These are phyloP conservation scores for Knufia fluminis DNA, from an alignment of 2,329 filamentous ascomycete genomes.

Conservation along the genomic window DNA sequence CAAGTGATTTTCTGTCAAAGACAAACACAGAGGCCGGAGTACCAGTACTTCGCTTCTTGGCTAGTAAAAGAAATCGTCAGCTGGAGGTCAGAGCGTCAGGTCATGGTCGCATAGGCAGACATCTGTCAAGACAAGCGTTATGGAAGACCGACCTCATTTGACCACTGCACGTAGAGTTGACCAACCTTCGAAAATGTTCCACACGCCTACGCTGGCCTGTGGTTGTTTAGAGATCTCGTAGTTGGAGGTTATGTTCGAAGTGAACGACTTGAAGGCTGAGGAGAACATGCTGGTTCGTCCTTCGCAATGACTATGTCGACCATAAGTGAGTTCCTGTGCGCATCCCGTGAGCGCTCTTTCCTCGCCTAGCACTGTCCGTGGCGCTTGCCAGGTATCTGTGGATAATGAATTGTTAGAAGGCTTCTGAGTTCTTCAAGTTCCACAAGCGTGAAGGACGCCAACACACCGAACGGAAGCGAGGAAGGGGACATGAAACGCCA, in stretches of 20 bases:
- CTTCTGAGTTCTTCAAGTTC: neutral
- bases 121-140: neutral
- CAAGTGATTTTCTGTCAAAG: slow-evolving; percentile 81
- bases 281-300: slow-evolving; percentile 85
- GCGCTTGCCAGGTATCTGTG: no score
- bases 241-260: slow-evolving; percentile 84
- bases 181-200: slow-evolving; percentile 77
- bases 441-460: neutral
- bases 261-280: slow-evolving; percentile 86
- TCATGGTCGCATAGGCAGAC: neutral
- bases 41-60: slow-evolving; percentile 89
- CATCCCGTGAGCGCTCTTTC: no score
- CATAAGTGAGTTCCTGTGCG: slow-evolving; percentile 14
- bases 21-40: slow-evolving; percentile 87
- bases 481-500: no score
- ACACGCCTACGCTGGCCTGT: slow-evolving; percentile 76
- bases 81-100: neutral
- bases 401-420: no score
- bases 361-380: no score
- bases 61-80: slow-evolving; percentile 28
- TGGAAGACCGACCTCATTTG: slow-evolving; percentile 4
- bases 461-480: no score
- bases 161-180: neutral
- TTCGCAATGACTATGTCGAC: neutral
- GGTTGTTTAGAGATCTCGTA: slow-evolving; percentile 71